phyloP scores from a whole-genome alignment of 495 filamentous ascomycete genomes.

The Aspergillus conjunctus region DNA sequence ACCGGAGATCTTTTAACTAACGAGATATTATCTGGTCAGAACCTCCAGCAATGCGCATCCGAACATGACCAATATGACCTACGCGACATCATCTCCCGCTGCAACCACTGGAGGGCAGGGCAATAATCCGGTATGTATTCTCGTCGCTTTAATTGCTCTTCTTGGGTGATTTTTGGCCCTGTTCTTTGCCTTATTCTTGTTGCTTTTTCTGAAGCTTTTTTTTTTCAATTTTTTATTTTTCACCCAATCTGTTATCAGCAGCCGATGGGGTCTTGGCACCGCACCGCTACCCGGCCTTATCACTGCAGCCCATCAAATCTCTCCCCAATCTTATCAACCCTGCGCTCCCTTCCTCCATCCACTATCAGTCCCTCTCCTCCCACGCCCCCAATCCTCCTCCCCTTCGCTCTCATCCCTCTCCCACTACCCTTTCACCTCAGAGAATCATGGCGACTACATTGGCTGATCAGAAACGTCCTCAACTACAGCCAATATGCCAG shows the following conservation, averaged over 20 bases:
- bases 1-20: constrained; percentile 32
- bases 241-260: constrained; percentile 38
- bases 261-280: constrained; percentile 40
- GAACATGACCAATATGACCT: constrained; percentile 60
- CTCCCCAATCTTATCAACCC: constrained; percentile 55
- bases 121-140: constrained; percentile 64
- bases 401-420: constrained; percentile 22
- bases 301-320: constrained; percentile 46
- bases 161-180: constrained; percentile 4
- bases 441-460: constrained; percentile 58
- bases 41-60: constrained; percentile 52
- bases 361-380: constrained; percentile 32
- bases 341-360: constrained; percentile 27
- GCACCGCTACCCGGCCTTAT: constrained; percentile 45
- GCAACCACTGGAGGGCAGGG: constrained; percentile 67
- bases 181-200: constrained; percentile 15
- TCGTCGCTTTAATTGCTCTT: constrained; percentile 21
- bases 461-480: constrained; percentile 58
- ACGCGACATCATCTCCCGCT: constrained; percentile 66
- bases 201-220: constrained; percentile 26
- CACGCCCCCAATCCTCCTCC: constrained; percentile 22
- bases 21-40: constrained; percentile 39
- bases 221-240: constrained; percentile 33
- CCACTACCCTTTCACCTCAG: constrained; percentile 19
- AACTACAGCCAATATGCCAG: constrained; percentile 90